These are phyloP conservation scores for Luffa acutangula DNA, from an alignment of 306 rosid genomes.

Conservation along the genomic window DNA sequence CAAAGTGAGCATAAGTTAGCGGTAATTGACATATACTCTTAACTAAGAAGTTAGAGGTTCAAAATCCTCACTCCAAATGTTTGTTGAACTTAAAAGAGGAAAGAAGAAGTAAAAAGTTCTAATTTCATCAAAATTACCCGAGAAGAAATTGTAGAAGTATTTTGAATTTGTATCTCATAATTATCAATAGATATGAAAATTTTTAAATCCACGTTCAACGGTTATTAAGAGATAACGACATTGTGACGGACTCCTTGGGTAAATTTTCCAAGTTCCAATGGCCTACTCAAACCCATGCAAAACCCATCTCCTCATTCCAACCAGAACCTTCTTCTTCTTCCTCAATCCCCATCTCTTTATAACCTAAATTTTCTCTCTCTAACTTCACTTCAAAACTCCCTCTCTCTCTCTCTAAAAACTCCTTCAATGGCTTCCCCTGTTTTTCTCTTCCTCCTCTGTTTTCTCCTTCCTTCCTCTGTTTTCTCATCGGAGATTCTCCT, in stretches of 20 bases:
- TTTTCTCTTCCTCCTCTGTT: constrained; percentile 20
- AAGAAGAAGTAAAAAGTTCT: background rate
- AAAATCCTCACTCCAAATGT: no score
- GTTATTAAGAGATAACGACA: no score
- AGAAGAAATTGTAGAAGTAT: no score
- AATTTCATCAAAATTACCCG: no score
- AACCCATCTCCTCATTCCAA: background rate
- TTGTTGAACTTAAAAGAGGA: background rate
- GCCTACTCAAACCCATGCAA: background rate
- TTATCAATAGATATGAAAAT: no score
- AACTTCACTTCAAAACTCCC: background rate
- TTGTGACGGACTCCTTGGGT: no score
- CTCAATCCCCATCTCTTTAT: background rate
- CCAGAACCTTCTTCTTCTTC: constrained; percentile 2
- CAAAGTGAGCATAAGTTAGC: no score
- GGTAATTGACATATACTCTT: no score
- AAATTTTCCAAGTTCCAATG: background rate
- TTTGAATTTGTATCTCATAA: no score
- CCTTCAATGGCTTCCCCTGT: constrained; percentile 35
- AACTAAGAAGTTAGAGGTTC: no score
- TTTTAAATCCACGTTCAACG: no score
- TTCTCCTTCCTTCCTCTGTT: constrained; percentile 30
- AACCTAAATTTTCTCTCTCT: background rate
- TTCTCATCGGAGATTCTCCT: constrained; percentile 25
- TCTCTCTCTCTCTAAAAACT: background rate